Percentiles rank a stretch among this genome's conserved stretches.
Conservation (phyloP, 129 eudicot genomes). For the Pulicaria dysenterica region DNA sequence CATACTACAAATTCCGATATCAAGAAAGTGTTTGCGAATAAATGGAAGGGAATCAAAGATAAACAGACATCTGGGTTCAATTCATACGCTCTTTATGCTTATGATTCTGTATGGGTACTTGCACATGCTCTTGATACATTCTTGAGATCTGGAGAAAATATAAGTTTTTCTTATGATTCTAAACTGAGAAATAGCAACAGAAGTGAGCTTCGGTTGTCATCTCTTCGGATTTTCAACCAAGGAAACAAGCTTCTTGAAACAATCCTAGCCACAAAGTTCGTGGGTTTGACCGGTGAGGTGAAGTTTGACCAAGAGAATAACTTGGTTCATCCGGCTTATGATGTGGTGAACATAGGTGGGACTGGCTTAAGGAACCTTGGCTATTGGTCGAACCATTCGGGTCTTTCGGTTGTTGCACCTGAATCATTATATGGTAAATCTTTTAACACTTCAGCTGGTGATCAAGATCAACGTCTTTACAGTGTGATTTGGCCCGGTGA, state of each 20-base stretch:
- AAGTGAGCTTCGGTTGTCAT: conserved; percentile 47
- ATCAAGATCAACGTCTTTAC: conserved; percentile 55
- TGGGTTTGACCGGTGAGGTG: conserved; percentile 71
- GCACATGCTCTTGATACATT: conserved; percentile 82
- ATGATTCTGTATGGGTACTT: conserved; percentile 85
- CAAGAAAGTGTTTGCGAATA: conserved; percentile 41
- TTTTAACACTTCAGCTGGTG: conserved; percentile 43
- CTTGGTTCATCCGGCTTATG: conserved; percentile 71
- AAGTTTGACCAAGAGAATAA: conserved; percentile 66
- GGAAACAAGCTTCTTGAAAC: conserved; percentile 61
- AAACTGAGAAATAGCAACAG: conserved; percentile 43
- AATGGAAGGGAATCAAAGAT: conserved; percentile 54
- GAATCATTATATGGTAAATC: conserved; percentile 62
- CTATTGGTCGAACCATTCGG: conserved; percentile 88
- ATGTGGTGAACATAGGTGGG: conserved; percentile 75
- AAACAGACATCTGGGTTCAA: conserved; percentile 49
- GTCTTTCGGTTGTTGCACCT: conserved; percentile 68
- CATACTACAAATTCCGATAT: conserved; percentile 61
- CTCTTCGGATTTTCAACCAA: conserved; percentile 62
- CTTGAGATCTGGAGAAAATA: conserved; percentile 46
- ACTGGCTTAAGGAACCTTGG: conserved; percentile 67
- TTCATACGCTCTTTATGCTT: conserved; percentile 85
- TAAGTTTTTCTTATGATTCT: conserved; percentile 67
- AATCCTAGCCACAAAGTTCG: conserved; percentile 49
- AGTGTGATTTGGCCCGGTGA: conserved; percentile 92